phyloP scores from a whole-genome alignment of 2,329 filamentous ascomycete genomes.

The Rhytidhysteron rufulum region DNA sequence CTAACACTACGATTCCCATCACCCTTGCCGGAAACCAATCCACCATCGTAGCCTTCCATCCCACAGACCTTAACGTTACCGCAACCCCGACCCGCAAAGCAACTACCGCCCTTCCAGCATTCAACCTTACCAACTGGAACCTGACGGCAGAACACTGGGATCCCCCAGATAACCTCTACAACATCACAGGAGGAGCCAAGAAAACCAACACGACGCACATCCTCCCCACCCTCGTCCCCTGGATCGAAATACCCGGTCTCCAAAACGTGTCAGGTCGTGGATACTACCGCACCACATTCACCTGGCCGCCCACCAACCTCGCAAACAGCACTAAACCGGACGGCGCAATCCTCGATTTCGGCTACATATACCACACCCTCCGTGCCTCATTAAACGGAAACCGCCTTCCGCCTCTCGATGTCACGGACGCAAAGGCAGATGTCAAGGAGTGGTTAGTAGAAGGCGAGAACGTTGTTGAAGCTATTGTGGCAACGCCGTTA shows the following conservation, averaged over 20 bases:
- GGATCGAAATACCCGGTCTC: slow-evolving; percentile 13
- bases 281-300: slow-evolving; percentile 32
- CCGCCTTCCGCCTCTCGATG: slow-evolving; percentile 27
- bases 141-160: slow-evolving; percentile 38
- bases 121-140: slow-evolving; percentile 34
- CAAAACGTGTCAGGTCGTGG: slow-evolving; percentile 31
- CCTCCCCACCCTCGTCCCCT: slow-evolving; percentile 6
- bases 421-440: slow-evolving; percentile 20
- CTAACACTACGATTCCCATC: slow-evolving; percentile 28
- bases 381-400: slow-evolving; percentile 26
- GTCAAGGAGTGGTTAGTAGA: slow-evolving; percentile 16
- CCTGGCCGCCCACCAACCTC: slow-evolving; percentile 13
- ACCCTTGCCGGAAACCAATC: slow-evolving; percentile 39
- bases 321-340: slow-evolving; percentile 4
- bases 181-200: slow-evolving; percentile 12
- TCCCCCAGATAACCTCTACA: slow-evolving; percentile 32
- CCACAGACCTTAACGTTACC: neutral
- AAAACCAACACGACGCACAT: slow-evolving; percentile 12
- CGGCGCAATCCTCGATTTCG: slow-evolving; percentile 23
- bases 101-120: slow-evolving; percentile 9
- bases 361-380: slow-evolving; percentile 23
- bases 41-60: slow-evolving; percentile 37
- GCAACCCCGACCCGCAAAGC: slow-evolving; percentile 4
- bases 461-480: slow-evolving; percentile 23
- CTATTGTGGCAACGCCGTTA: slow-evolving; percentile 28